Evolutionary conservation across 345 rosid species (phyloP).

Genomic region (Acer saccharum): DNA sequence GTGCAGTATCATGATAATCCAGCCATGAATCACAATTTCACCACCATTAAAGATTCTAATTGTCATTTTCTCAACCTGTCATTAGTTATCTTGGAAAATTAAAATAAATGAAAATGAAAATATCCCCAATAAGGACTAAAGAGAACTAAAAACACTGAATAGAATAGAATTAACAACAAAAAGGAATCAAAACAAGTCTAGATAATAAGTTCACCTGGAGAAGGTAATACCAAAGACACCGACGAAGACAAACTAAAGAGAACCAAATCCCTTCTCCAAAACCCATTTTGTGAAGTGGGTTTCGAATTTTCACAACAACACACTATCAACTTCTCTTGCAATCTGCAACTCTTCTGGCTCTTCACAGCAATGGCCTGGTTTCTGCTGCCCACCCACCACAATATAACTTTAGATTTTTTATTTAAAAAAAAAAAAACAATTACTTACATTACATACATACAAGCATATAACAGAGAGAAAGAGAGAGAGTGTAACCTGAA

Average conservation of each 20-base stretch:
- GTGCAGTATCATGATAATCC: neutral
- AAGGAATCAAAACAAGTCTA: neutral
- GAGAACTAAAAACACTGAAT: neutral
- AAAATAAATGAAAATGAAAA: neutral
- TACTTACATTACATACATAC: neutral
- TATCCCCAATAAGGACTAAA: neutral
- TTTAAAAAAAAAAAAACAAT: neutral
- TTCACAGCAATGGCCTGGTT: constrained; percentile 34
- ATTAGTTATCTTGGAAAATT: neutral
- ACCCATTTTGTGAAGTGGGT: constrained; percentile 31
- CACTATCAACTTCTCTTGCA: constrained; percentile 28
- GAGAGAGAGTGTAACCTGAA: constrained; percentile 32
- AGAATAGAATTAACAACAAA: neutral
- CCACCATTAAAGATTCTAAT: neutral
- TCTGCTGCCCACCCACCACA: constrained; percentile 26
- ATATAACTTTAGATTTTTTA: neutral
- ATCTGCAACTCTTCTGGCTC: constrained; percentile 43
- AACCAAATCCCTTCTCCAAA: constrained; percentile 69
- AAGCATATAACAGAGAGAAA: neutral
- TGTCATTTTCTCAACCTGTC: neutral
- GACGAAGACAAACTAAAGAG: constrained; percentile 70
- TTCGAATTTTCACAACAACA: constrained; percentile 40
- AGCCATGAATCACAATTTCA: neutral
- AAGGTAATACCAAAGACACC: constrained; percentile 44
- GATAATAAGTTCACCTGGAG: constrained; percentile 44